Percentiles rank a stretch among this genome's conserved stretches.
These are phyloP conservation scores for Saksenaea vasiformis DNA, from an alignment of 371 early-diverging fungal genomes.

Conservation along the genomic window DNA sequence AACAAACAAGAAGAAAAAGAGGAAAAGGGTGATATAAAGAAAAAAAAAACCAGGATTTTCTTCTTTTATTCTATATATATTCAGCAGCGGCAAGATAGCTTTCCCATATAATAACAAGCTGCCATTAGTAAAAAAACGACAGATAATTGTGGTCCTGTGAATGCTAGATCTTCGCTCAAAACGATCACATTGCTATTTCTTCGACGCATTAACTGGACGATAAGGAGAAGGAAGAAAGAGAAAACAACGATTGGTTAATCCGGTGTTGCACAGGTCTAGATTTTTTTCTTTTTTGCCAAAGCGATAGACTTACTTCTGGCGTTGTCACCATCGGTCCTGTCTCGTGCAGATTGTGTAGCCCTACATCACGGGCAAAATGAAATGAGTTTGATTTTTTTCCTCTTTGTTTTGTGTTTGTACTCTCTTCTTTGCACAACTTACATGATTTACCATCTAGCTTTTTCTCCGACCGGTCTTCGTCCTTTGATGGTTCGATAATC, in stretches of 20 bases:
- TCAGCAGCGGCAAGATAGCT: slow-evolving; percentile 46
- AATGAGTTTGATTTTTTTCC: background rate
- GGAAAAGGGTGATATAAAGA: background rate
- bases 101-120: slow-evolving; percentile 50
- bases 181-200: slow-evolving; percentile 35
- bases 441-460: background rate
- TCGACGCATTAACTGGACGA: slow-evolving; percentile 16
- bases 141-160: slow-evolving; percentile 44
- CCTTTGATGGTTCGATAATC: background rate
- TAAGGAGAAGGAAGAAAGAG: slow-evolving; percentile 1
- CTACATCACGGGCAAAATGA: slow-evolving; percentile 4
- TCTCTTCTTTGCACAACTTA: background rate
- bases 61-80: background rate
- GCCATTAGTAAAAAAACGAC: slow-evolving; percentile 44
- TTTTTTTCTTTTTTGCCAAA: background rate
- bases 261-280: background rate
- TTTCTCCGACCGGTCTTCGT: background rate
- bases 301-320: background rate
- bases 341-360: slow-evolving; percentile 3
- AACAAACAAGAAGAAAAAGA: background rate
- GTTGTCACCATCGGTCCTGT: background rate
- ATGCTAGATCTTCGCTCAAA: slow-evolving; percentile 45
- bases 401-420: background rate
- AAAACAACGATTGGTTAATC: background rate
- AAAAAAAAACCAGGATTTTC: background rate